A percentile compares a stretch with the other conserved stretches of the same genome.
Evolutionary conservation across 148 eudicot genomes (phyloP).

Genomic region (Simmondsia chinensis): DNA sequence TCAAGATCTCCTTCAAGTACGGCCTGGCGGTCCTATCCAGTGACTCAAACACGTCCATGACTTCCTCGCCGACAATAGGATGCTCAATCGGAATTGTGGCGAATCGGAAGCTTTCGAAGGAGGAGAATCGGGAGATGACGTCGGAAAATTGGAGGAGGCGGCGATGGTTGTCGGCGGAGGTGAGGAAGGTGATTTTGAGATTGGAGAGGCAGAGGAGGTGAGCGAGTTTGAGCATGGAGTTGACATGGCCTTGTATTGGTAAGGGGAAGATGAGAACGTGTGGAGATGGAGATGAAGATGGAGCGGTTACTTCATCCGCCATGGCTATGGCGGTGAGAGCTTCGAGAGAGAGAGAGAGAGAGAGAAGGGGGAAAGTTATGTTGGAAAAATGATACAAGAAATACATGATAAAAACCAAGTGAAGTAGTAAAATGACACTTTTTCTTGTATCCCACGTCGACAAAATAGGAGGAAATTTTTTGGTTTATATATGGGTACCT

Average conservation of each 20-base stretch:
- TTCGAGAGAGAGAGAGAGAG: no score
- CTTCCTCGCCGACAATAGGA: conserved; percentile 6
- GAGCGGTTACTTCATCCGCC: no score
- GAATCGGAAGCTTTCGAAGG: conserved; percentile 7
- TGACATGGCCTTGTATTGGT: conserved; percentile 20
- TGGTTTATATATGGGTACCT: no score
- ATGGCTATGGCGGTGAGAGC: no score
- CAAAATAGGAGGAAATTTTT: no score
- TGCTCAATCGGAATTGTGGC: conserved; percentile 14
- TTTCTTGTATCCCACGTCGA: no score
- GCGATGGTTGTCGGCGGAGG: conserved; percentile 18
- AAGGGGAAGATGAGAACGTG: conserved; percentile 26
- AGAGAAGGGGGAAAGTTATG: no score
- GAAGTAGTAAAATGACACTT: no score
- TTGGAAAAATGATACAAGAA: no score
- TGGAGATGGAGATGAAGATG: conserved; percentile 6
- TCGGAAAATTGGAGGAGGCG: conserved; percentile 10
- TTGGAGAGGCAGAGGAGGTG: conserved; percentile 19
- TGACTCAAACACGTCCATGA: conserved; percentile 1
- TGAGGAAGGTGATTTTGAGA: conserved; percentile 24
- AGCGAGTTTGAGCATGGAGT: conserved; percentile 27
- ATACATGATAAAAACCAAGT: no score
- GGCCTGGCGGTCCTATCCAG: background rate
- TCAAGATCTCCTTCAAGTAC: conserved; percentile 6
- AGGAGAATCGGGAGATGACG: conserved; percentile 9